phyloP scores from a whole-genome alignment of 352 stramenopile species.

The Achlya hypogyna region DNA sequence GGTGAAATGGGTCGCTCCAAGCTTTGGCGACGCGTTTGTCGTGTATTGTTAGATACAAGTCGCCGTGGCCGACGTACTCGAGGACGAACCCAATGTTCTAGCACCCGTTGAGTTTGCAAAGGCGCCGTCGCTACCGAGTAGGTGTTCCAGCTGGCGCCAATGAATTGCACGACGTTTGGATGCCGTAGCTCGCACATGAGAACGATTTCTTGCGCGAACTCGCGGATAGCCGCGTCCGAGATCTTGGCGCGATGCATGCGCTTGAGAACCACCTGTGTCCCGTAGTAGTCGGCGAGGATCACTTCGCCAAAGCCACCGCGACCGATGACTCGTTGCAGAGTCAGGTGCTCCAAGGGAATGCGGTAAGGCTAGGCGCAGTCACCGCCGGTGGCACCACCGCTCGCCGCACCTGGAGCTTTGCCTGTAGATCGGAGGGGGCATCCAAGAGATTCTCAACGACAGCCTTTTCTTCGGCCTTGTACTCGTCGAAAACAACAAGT shows the following conservation, averaged over 20 bases:
- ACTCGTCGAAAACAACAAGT: slow-evolving; percentile 6
- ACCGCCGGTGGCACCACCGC: not conserved
- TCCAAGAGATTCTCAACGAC: not conserved
- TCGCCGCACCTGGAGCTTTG: not conserved
- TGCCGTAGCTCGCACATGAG: slow-evolving; percentile 25
- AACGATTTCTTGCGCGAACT: slow-evolving; percentile 24
- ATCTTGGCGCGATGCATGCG: slow-evolving; percentile 14
- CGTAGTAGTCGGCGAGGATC: slow-evolving; percentile 8
- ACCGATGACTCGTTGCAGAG: slow-evolving; percentile 5
- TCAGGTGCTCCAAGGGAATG: slow-evolving; percentile 7
- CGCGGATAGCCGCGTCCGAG: not conserved
- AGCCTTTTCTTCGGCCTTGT: slow-evolving; percentile 7
- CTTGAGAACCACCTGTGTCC: slow-evolving; percentile 6
- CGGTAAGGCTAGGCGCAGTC: not conserved
- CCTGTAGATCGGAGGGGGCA: not conserved
- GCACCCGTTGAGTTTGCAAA: not conserved
- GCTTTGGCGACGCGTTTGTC: slow-evolving; percentile 17
- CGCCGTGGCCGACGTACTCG: slow-evolving; percentile 17
- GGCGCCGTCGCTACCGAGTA: not conserved
- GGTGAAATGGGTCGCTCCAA: slow-evolving; percentile 15
- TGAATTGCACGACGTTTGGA: slow-evolving; percentile 26
- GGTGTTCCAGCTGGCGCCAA: slow-evolving; percentile 22
- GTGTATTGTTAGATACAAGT: slow-evolving; percentile 12
- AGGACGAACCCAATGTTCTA: slow-evolving; percentile 21
- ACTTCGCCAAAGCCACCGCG: slow-evolving; percentile 7